phyloP scores from a whole-genome alignment of 208 protist species.

The Wallacemonas rigidus region DNA sequence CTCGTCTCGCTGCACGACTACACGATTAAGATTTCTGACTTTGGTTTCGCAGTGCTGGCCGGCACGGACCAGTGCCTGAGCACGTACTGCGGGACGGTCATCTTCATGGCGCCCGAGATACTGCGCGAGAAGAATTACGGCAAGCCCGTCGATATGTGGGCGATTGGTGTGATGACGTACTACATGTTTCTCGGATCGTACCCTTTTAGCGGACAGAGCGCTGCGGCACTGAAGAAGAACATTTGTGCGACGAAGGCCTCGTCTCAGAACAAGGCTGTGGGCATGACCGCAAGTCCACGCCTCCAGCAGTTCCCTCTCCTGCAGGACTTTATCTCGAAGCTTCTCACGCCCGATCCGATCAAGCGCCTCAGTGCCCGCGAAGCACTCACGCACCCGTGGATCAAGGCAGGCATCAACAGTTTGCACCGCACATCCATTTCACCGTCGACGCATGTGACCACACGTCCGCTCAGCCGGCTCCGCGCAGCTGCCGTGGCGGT shows the following conservation, averaged over 20 bases:
- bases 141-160: conserved; percentile 93
- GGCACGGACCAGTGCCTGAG: conserved; percentile 78
- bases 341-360: conserved; percentile 70
- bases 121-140: conserved; percentile 82
- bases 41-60: conserved; percentile 88
- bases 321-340: conserved; percentile 78
- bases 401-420: conserved; percentile 53
- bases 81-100: conserved; percentile 85
- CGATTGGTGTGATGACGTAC: conserved; percentile 89
- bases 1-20: conserved; percentile 70
- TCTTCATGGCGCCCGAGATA: conserved; percentile 92
- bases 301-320: conserved; percentile 43
- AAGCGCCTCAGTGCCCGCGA: conserved; percentile 81
- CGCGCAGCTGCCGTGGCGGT: conserved; percentile 52
- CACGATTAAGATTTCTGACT: conserved; percentile 91
- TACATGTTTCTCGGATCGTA: conserved; percentile 78
- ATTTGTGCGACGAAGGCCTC: conserved; percentile 33
- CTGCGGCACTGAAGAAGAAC: conserved; percentile 36
- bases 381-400: conserved; percentile 85
- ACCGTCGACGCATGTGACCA: neutral
- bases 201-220: conserved; percentile 67
- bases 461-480: conserved; percentile 32
- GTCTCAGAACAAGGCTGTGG: neutral
- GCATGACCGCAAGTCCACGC: conserved; percentile 8
- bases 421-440: conserved; percentile 21